Base-by-base conservation (phyloP, 1,284 basidiomycete species). In the Marasmius fiardii region DNA sequence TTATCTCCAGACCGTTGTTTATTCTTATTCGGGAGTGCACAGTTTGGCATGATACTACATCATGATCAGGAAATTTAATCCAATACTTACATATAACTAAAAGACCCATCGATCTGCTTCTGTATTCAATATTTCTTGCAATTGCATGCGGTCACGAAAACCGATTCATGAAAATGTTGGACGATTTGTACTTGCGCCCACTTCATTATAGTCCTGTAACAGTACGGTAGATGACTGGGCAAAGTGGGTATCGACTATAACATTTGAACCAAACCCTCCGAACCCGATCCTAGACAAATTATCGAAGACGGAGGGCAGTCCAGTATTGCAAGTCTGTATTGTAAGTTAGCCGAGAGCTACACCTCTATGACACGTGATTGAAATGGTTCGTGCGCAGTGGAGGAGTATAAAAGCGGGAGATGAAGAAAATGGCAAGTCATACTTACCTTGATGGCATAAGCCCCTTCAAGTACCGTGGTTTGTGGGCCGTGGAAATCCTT, bases 401-500 rank as follows among this genome's bases (percentile, higher is more conserved):
- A 18, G 10, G 2, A 18, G 47, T 49, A 49, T 49, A 49, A 31
- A 49, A 49, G 28, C 26, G 28, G 14, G 23, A 16, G 47, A 10
- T 8, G n/a, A 7, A 31, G 12, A 49, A 11, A 1, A 16, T 18
- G 31, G 4, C 47, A 49, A 33, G 26, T 49, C 47, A 49, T 49
- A 49, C 47, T 49, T 49, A 49, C 47, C 47, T 49, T 49, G 47
- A 49, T 49, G 47, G 47, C 47, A 49, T 20, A 49, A 31, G 47
- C 47, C 28, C 47, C 47, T 49, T 49, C 47, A 26, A 23, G 47
- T 49, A 49, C 47, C 18, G 47, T 20, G 47, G 47, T 49, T 31
- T 70, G 68, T 74, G 74, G 74, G 73, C 73, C 67, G 67, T 69
- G 67, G 71, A 71, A 68, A 62, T 65, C 68, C 67, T 70, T 69